Evolutionary conservation across 2,329 filamentous ascomycete genomes (phyloP), one percentile per base, ranked within the genome.

Genomic region (Periconia macrospinosa): DNA sequence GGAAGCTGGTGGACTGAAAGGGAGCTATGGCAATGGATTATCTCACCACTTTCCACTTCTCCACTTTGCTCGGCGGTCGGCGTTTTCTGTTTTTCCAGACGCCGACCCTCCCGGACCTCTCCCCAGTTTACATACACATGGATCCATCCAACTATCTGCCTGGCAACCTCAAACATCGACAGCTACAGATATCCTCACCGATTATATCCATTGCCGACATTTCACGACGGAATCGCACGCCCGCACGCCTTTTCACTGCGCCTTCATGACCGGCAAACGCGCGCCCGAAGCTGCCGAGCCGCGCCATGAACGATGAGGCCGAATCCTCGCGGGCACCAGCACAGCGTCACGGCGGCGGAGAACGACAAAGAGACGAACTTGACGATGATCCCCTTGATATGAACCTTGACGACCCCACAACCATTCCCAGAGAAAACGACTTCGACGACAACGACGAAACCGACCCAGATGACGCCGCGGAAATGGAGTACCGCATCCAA

Each of bases 251-350:
- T 27, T 8, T 27, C 23, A 27, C 23, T 45, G 40, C 46, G 65
- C 54, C 64, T 69, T 64, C 52, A 71, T 71, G 68, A 61, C 54
- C 61, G 59, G 52, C 55, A 56, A 27, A 45, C 41, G 45, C 54
- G 54, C 48, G 48, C 27, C 48, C 45, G 48, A 50, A 30, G 49
- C 33, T 44, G 47, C 55, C 37, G 50, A 56, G 58, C 53, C 56
- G 64, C 67, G 71, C 69, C 65, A 75, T 75, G 72, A 69, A 71
- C 65, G 66, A 72, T 70, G 72, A 69, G 68, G 68, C 65, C 57
- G 70, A 70, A 61, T 69, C 71, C 54, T 73, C 72, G 52, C 62
- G 62, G 54, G 66, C 67, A 37, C 33, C 11, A 51, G 59, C 58
- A 49, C 59, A 44, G 57, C 65, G 59, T 46, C 59, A 59, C 54